These are phyloP conservation scores for Fomitopsis palustris DNA, from an alignment of 1,284 basidiomycete genomes.

Conservation along the genomic window DNA sequence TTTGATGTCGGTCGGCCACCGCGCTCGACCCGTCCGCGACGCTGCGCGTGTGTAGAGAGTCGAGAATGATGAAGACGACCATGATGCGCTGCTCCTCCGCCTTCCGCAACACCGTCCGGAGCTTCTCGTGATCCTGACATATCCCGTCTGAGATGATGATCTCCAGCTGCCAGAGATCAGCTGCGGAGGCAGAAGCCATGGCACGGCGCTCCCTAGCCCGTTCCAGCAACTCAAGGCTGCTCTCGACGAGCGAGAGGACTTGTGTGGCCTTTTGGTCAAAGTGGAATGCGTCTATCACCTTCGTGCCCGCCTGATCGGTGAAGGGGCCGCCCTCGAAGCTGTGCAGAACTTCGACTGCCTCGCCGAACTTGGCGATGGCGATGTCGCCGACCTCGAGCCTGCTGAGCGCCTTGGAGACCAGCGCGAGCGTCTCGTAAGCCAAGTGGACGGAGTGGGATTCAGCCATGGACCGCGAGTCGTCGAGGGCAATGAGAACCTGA, in stretches of 20 bases:
- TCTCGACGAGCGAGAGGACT: conserved; percentile 83
- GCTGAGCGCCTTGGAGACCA: conserved; percentile 89
- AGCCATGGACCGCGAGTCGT: conserved; percentile 97
- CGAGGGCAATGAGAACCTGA: conserved; percentile 92
- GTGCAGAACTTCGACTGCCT: conserved; percentile 85
- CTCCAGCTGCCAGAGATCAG: conserved; percentile 95
- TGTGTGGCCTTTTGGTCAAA: conserved; percentile 94
- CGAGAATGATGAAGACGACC: conserved; percentile 96
- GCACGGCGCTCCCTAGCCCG: conserved; percentile 67
- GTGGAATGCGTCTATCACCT: conserved; percentile 80
- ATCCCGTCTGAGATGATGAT: conserved; percentile 99
- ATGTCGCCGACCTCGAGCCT: conserved; percentile 95
- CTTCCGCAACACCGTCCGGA: conserved; percentile 78
- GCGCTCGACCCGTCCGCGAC: conserved; percentile 9
- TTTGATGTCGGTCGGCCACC: conserved; percentile 32
- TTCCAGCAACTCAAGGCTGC: conserved; percentile 76
- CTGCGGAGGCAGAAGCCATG: conserved; percentile 57
- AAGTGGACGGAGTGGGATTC: conserved; percentile 92
- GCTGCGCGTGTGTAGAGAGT: conserved; percentile 63
- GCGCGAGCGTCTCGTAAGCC: conserved; percentile 90
- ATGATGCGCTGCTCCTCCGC: conserved; percentile 92
- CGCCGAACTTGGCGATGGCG: conserved; percentile 89
- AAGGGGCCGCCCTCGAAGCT: conserved; percentile 79
- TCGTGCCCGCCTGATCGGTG: conserved; percentile 76
- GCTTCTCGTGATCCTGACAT: conserved; percentile 90